phyloP scores from a whole-genome alignment of 805 yeast species.

The Maudiozyma saulgeensis region DNA sequence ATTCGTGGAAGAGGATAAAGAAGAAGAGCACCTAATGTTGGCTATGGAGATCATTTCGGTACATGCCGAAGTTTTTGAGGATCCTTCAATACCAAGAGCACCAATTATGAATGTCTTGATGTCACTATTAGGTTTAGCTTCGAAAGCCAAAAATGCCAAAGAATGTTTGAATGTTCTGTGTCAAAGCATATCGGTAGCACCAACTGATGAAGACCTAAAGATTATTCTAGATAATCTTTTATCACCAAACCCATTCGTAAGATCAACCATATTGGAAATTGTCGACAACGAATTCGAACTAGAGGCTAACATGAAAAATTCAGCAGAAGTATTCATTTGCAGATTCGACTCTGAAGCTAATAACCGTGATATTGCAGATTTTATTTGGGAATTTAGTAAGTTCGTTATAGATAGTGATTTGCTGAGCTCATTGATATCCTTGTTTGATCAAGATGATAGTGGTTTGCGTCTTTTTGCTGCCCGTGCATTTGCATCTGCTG shows the following conservation, averaged over 20 bases:
- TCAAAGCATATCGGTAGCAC: slow-evolving; percentile 62
- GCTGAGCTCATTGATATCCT: slow-evolving; percentile 36
- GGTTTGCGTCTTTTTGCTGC: slow-evolving; percentile 71
- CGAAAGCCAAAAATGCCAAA: slow-evolving; percentile 72
- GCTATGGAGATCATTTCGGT: slow-evolving; percentile 65
- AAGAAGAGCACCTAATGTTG: slow-evolving; percentile 74
- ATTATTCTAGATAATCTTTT: slow-evolving; percentile 49
- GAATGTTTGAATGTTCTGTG: slow-evolving; percentile 74
- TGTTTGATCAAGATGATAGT: slow-evolving; percentile 47
- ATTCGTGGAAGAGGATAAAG: slow-evolving; percentile 73
- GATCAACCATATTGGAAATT: slow-evolving; percentile 71
- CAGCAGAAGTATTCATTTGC: slow-evolving; percentile 70
- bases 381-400: slow-evolving; percentile 78
- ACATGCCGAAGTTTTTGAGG: slow-evolving; percentile 61
- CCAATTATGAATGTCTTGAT: slow-evolving; percentile 54
- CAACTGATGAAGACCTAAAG: slow-evolving; percentile 46
- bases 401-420: slow-evolving; percentile 33
- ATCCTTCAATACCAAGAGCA: slow-evolving; percentile 58
- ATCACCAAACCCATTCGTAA: slow-evolving; percentile 59
- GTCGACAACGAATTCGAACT: slow-evolving; percentile 70
- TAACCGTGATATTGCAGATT: slow-evolving; percentile 55
- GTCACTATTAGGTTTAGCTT: slow-evolving; percentile 58
- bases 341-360: slow-evolving; percentile 61
- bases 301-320: slow-evolving; percentile 34
- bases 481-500: slow-evolving; percentile 49